Conservation (phyloP, 805 yeast genomes). For the Saturnispora sekii region DNA sequence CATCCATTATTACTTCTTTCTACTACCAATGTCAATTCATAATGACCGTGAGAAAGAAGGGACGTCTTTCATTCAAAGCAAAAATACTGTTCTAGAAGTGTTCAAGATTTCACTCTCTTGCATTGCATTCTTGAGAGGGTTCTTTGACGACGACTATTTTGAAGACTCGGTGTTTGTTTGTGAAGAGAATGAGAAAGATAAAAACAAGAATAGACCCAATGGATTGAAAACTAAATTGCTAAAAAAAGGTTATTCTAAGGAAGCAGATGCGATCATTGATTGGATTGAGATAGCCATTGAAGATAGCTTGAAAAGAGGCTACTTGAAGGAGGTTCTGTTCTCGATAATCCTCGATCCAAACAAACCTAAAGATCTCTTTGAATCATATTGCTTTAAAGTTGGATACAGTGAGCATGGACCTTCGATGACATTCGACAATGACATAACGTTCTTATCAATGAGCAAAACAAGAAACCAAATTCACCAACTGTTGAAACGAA, state of each 20-base stretch:
- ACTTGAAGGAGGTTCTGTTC: conserved; percentile 36
- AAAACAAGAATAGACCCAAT: conserved; percentile 3
- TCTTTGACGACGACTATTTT: conserved; percentile 47
- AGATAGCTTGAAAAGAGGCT: conserved; percentile 34
- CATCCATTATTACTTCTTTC: not conserved
- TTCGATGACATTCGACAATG: conserved; percentile 8
- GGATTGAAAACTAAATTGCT: conserved; percentile 41
- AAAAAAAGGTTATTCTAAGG: conserved; percentile 34
- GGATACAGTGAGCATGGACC: conserved; percentile 27
- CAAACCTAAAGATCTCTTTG: conserved; percentile 35
- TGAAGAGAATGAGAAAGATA: conserved; percentile 1
- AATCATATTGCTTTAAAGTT: conserved; percentile 42
- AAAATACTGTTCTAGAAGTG: conserved; percentile 38
- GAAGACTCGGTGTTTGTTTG: conserved; percentile 36
- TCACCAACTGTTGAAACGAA: conserved; percentile 40
- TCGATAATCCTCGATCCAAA: conserved; percentile 35
- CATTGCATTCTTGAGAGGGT: conserved; percentile 44
- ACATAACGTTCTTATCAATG: conserved; percentile 15
- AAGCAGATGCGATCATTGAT: conserved; percentile 39
- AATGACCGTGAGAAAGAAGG: conserved; percentile 12
- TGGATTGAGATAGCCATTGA: conserved; percentile 47
- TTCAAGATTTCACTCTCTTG: conserved; percentile 47
- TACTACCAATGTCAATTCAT: not conserved
- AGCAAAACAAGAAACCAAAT: conserved; percentile 33
- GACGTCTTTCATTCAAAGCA: conserved; percentile 25